These are phyloP conservation scores for Crucihimalaya himalaica DNA, from an alignment of 345 rosid species.

Conservation along the genomic window DNA sequence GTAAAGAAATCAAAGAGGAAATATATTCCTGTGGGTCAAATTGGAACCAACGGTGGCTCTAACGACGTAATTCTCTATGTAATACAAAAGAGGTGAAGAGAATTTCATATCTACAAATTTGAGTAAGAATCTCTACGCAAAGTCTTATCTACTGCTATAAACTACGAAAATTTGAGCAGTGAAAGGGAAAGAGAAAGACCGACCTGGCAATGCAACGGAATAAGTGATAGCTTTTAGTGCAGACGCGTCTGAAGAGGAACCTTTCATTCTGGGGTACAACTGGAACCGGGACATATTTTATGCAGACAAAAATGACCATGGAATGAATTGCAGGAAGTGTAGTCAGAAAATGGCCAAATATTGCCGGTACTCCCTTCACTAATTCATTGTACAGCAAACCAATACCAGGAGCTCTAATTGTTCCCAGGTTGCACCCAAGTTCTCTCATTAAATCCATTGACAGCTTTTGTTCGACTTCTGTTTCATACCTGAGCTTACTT, in stretches of 20 bases:
- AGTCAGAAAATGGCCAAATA: slow-evolving; percentile 94
- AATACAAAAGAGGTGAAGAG: not conserved
- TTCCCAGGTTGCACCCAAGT: slow-evolving; percentile 92
- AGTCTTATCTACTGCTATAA: not conserved
- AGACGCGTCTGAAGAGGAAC: slow-evolving; percentile 94
- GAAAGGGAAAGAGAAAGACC: slow-evolving; percentile 5
- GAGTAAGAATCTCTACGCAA: not conserved
- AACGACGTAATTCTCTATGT: not conserved
- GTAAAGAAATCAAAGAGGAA: not conserved
- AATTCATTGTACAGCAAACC: slow-evolving; percentile 95
- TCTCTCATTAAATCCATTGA: slow-evolving; percentile 93
- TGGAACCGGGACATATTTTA: slow-evolving; percentile 95
- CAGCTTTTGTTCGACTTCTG: slow-evolving; percentile 92
- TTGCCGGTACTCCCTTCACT: slow-evolving; percentile 92
- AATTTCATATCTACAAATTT: not conserved
- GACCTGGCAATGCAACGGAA: slow-evolving; percentile 99
- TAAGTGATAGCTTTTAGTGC: slow-evolving; percentile 85
- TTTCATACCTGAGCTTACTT: slow-evolving; percentile 94
- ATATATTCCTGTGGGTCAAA: not conserved
- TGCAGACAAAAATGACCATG: slow-evolving; percentile 93
- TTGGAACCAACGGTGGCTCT: slow-evolving; percentile 2
- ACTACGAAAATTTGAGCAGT: not conserved
- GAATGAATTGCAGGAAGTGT: slow-evolving; percentile 98
- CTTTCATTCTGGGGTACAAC: slow-evolving; percentile 94
- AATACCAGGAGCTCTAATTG: slow-evolving; percentile 96